These are phyloP conservation scores for Cucumis melo DNA, from an alignment of 306 rosid species.

Conservation along the genomic window DNA sequence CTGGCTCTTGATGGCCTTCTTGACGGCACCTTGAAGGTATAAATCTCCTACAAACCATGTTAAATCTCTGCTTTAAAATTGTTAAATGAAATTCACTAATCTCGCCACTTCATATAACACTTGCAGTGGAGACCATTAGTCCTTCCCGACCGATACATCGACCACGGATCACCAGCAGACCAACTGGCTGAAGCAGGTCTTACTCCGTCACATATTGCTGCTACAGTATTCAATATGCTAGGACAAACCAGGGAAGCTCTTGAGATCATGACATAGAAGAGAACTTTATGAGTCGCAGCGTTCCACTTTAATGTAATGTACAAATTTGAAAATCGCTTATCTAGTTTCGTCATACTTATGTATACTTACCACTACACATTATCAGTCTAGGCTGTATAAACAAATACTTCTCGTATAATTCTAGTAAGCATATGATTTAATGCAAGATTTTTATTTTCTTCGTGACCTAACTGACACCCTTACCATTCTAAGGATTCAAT, in stretches of 20 bases:
- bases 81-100: not conserved
- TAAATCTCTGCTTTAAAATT: not conserved
- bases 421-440: not conserved
- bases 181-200: constrained; percentile 72
- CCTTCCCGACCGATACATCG: constrained; percentile 81
- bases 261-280: constrained; percentile 42
- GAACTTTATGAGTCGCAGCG: not conserved
- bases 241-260: constrained; percentile 85
- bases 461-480: not conserved
- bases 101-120: constrained; percentile 4
- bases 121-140: constrained; percentile 94
- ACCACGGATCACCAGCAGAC: constrained; percentile 75
- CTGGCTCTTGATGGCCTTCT: constrained; percentile 95
- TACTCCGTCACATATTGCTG: constrained; percentile 78
- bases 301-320: not conserved
- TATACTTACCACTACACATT: not conserved
- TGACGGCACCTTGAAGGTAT: constrained; percentile 71
- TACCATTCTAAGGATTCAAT: not conserved
- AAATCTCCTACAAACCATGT: not conserved
- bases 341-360: not conserved
- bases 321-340: not conserved
- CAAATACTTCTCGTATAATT: not conserved
- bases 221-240: constrained; percentile 76
- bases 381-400: not conserved
- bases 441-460: not conserved